phyloP scores from a whole-genome alignment of 2,329 filamentous ascomycete genomes.

The Xylaria sp. region DNA sequence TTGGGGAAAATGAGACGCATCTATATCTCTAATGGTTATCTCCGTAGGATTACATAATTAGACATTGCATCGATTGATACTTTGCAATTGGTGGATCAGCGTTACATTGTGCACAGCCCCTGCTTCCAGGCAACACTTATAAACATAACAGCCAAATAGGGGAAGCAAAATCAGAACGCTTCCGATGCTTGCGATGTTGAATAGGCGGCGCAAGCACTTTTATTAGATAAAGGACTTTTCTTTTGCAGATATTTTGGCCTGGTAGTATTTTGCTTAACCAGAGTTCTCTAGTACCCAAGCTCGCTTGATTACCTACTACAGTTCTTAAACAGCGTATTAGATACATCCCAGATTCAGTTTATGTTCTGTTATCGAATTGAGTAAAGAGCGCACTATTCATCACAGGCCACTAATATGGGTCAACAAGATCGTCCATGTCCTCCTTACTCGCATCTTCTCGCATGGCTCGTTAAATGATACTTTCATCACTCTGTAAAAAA shows the following conservation, averaged over 20 bases:
- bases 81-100: slow-evolving; percentile 11
- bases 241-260: not conserved
- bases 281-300: not conserved
- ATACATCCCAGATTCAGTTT: not conserved
- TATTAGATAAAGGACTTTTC: too few species aligned
- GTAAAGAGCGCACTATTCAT: not conserved
- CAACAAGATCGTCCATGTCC: not conserved
- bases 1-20: not conserved
- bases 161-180: too few species aligned
- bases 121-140: not conserved
- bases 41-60: not conserved
- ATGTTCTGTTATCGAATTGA: not conserved
- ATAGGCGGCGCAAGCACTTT: too few species aligned
- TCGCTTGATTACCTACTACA: not conserved
- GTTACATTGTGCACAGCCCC: slow-evolving; percentile 12
- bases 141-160: not conserved
- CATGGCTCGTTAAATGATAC: not conserved
- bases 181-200: not conserved
- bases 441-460: not conserved
- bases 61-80: not conserved
- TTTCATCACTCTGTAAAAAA: not conserved
- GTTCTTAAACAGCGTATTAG: not conserved
- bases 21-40: not conserved
- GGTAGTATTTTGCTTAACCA: not conserved
- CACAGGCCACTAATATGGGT: not conserved